Conservation (phyloP, 805 yeast genomes). For the Saccharomycopsis sp. region DNA sequence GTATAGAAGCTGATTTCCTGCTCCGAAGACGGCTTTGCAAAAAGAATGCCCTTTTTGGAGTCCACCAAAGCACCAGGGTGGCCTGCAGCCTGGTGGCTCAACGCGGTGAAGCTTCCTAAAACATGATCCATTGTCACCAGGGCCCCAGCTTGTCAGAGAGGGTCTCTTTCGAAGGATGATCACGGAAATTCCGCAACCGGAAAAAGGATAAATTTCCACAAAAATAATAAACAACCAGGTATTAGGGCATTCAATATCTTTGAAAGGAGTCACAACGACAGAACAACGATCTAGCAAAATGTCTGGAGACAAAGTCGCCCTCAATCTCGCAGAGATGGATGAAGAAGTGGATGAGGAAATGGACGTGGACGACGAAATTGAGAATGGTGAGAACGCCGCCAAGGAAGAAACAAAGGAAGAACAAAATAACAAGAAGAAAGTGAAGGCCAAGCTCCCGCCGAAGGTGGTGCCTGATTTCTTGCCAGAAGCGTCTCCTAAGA, state of each 20-base stretch:
- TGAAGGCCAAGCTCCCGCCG: constrained; percentile 19
- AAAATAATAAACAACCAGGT: too few species aligned
- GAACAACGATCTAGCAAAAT: too few species aligned
- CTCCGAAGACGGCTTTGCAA: constrained; percentile 56
- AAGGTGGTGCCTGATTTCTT: constrained; percentile 36
- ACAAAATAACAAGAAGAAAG: constrained; percentile 23
- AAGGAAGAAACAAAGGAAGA: constrained; percentile 23
- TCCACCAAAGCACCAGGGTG: constrained; percentile 72
- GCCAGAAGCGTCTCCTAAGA: constrained; percentile 67
- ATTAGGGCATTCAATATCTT: too few species aligned
- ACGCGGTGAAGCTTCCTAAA: constrained; percentile 10
- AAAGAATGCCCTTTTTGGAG: constrained; percentile 48
- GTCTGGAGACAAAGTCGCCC: constrained; percentile 8
- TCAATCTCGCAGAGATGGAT: constrained; percentile 21
- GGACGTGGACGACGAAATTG: constrained; percentile 25
- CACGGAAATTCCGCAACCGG: too few species aligned
- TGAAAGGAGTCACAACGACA: too few species aligned
- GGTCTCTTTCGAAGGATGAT: too few species aligned
- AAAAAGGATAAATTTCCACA: too few species aligned
- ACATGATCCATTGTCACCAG: too few species aligned
- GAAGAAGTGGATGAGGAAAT: constrained; percentile 23
- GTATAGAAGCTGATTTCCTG: constrained; percentile 75
- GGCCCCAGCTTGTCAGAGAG: too few species aligned
- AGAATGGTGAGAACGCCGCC: constrained; percentile 19
- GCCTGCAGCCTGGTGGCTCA: constrained; percentile 77